A percentile compares a stretch with the other conserved stretches of the same genome.
phyloP scores from a whole-genome alignment of 345 rosid genomes.

The Triadica sebifera region DNA sequence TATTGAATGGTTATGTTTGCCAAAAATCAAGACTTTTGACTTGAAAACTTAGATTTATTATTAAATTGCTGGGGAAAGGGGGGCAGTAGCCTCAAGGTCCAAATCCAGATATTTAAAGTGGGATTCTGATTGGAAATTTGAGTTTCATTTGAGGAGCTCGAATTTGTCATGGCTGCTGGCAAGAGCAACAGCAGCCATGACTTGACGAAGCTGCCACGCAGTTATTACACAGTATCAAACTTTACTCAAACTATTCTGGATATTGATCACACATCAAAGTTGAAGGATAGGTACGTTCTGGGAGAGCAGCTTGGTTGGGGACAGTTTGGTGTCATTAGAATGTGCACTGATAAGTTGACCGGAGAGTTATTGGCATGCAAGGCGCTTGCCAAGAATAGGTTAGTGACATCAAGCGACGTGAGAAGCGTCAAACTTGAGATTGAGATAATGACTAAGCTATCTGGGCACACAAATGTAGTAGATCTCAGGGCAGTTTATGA shows the following conservation, averaged over 20 bases:
- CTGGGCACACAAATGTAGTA: constrained; percentile 71
- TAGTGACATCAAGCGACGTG: constrained; percentile 54
- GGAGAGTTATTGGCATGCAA: constrained; percentile 65
- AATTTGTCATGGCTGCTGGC: constrained; percentile 54
- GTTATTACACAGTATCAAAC: constrained; percentile 40
- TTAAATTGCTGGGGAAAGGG: neutral
- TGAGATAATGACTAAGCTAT: constrained; percentile 64
- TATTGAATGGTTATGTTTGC: constrained; percentile 11
- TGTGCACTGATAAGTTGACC: constrained; percentile 54
- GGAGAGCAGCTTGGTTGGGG: constrained; percentile 72
- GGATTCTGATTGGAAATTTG: constrained; percentile 9
- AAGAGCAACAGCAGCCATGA: constrained; percentile 37
- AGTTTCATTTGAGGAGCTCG: constrained; percentile 21
- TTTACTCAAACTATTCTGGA: constrained; percentile 50
- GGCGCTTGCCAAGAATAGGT: constrained; percentile 58
- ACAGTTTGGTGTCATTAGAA: constrained; percentile 64
- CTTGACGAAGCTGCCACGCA: constrained; percentile 35
- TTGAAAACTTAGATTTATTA: constrained; percentile 6
- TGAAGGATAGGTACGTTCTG: constrained; percentile 49
- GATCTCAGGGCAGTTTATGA: constrained; percentile 69
- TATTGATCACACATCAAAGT: constrained; percentile 39
- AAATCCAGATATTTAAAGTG: neutral
- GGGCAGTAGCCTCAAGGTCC: neutral
- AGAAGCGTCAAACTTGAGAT: constrained; percentile 63
- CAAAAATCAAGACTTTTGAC: constrained; percentile 1